phyloP scores from a whole-genome alignment of 2,329 filamentous ascomycete genomes.

The Alternaria sp. region DNA sequence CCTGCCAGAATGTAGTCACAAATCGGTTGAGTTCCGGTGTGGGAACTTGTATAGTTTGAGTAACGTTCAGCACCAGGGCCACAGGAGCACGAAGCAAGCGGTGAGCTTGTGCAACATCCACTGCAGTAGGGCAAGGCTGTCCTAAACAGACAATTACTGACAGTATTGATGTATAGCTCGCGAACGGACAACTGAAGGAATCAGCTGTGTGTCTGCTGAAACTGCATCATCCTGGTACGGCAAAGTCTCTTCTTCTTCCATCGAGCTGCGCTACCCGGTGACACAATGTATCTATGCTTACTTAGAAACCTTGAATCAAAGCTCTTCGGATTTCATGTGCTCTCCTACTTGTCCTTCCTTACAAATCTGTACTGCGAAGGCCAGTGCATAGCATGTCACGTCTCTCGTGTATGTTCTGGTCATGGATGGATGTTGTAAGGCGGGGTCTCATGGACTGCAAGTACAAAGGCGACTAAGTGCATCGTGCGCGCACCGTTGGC shows the following conservation, averaged over 20 bases:
- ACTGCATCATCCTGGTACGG: background rate
- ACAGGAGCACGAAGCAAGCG: slow-evolving; percentile 29
- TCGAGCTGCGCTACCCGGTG: background rate
- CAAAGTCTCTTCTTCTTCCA: background rate
- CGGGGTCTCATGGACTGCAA: slow-evolving; percentile 46
- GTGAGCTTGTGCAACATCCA: slow-evolving; percentile 36
- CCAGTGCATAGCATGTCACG: background rate
- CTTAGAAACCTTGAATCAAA: background rate
- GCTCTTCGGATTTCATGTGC: background rate
- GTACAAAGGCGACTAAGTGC: slow-evolving; percentile 43
- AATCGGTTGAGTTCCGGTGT: slow-evolving; percentile 37
- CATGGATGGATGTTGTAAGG: slow-evolving; percentile 31
- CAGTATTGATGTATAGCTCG: background rate
- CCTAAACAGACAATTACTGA: background rate
- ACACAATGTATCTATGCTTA: background rate
- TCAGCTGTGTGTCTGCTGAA: background rate
- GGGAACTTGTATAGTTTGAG: slow-evolving; percentile 26
- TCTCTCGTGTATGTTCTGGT: background rate
- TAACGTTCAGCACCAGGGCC: slow-evolving; percentile 24
- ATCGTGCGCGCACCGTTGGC: slow-evolving; percentile 43
- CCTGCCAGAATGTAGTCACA: slow-evolving; percentile 15
- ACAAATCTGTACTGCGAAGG: background rate
- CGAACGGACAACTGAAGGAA: background rate
- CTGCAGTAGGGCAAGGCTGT: slow-evolving; percentile 2
- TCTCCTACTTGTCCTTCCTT: background rate